Base-by-base conservation (phyloP, 1,284 basidiomycete species). In the Trametes sp. region DNA sequence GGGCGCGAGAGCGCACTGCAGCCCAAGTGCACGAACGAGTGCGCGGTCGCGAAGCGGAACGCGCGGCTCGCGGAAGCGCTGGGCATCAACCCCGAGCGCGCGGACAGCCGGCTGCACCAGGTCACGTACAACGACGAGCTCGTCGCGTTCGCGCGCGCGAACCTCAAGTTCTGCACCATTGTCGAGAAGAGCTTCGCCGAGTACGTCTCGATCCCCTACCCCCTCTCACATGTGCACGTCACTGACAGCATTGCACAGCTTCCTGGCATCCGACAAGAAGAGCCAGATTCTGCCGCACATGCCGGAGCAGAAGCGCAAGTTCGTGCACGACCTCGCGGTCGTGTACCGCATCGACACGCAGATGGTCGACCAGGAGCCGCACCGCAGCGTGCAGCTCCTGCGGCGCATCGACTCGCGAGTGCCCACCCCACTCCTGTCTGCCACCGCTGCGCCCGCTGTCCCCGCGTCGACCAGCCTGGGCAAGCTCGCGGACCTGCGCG, bases 11-110 rank as follows among this genome's bases (percentile, higher is more conserved):
- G 74, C 26, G 73, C 76, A 36, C 76, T 78, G 58, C 72, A 76
- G n/a, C 81, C 90, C 19, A 91, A 91, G 66, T 98, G 95, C 70
- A 87, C 87, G 36, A 88, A 85, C 54, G 93, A 96, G 60, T 97
- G 95, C 70, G 80, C 80, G 24, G 81, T 94, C 33, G 92, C 90
- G 50, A 93, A 95, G 74, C 85, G 96, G 10, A 97, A 96, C 70
- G 92, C 90, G 0, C 80, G 87, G 33, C 78, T 98, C 9, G 95
- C 96, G 1, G 93, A 95, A 48, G 96, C 95, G 0, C 77, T 98
- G 7, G 94, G 94, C 0, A 95, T 98, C 71, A 87, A 76, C 54
- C 71, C 81, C 1, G 84, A 84, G 28, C 75, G 65, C 65, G 79
- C 75, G 61, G 63, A 76, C 60, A 54, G 58, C 35, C 51, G 57